Conservation (phyloP, 805 yeast genomes). For the Sungouiella thailandica region DNA sequence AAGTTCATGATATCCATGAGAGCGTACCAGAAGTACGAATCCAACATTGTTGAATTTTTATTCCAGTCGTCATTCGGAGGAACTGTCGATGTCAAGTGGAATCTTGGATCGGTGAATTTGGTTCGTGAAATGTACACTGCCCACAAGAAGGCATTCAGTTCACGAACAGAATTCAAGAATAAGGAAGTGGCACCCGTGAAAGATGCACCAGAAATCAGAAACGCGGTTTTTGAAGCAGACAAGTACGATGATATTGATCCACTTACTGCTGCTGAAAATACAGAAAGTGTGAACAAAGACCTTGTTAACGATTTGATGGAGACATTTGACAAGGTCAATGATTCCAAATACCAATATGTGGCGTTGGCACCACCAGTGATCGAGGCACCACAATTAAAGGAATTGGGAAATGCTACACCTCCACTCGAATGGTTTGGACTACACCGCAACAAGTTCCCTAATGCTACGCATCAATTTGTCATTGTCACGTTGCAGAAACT, state of each 20-base stretch:
- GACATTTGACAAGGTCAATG: slow-evolving; percentile 32
- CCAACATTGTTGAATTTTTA: slow-evolving; percentile 56
- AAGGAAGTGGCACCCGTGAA: slow-evolving; percentile 29
- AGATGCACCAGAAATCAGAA: slow-evolving; percentile 14
- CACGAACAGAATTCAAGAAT: slow-evolving; percentile 43
- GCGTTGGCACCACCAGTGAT: slow-evolving; percentile 75
- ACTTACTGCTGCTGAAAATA: not conserved
- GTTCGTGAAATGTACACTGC: slow-evolving; percentile 90
- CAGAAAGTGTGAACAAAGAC: slow-evolving; percentile 7
- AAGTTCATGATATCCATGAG: slow-evolving; percentile 70
- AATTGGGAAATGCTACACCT: slow-evolving; percentile 95
- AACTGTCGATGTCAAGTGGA: slow-evolving; percentile 89
- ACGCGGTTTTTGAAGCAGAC: slow-evolving; percentile 5
- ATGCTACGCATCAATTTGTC: slow-evolving; percentile 74
- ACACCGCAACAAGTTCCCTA: slow-evolving; percentile 81
- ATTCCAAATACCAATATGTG: slow-evolving; percentile 46
- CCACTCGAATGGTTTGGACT: slow-evolving; percentile 98
- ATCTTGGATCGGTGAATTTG: slow-evolving; percentile 83
- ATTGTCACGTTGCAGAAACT: slow-evolving; percentile 70
- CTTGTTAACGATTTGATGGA: slow-evolving; percentile 36
- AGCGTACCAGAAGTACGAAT: slow-evolving; percentile 54
- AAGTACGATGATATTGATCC: not conserved
- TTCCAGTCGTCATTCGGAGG: slow-evolving; percentile 80
- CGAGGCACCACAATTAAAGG: slow-evolving; percentile 84
- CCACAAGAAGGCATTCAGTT: slow-evolving; percentile 67